Conservation (phyloP, 352 stramenopile species). For the Pythium rhizo-oryzae region DNA sequence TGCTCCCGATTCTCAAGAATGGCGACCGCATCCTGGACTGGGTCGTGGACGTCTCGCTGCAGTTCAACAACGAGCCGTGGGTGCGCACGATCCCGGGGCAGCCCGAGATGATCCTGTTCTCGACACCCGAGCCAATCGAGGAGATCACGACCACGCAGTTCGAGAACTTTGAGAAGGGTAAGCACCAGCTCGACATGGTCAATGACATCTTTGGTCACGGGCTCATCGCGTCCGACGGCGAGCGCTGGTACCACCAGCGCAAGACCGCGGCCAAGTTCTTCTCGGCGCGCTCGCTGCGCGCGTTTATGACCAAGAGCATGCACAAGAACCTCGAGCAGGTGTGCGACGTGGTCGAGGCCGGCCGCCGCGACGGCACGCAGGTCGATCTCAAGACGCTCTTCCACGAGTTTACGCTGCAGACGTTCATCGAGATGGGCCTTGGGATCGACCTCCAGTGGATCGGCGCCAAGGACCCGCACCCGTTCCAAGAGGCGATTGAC, state of each 20-base stretch:
- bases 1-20: conserved; percentile 1
- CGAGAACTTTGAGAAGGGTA: conserved; percentile 38
- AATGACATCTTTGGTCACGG: conserved; percentile 28
- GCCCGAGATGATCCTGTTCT: conserved; percentile 30
- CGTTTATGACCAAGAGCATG: conserved; percentile 27
- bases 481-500: conserved; percentile 58
- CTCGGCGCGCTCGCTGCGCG: conserved; percentile 32
- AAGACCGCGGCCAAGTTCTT: conserved; percentile 40
- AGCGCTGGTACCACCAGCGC: conserved; percentile 38
- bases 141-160: conserved; percentile 46
- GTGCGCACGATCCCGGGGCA: conserved; percentile 23
- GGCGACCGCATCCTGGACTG: conserved; percentile 9
- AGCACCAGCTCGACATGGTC: conserved; percentile 29
- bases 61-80: conserved; percentile 34
- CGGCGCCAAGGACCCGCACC: conserved; percentile 36
- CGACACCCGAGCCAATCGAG: conserved; percentile 30
- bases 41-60: conserved; percentile 3
- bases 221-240: conserved; percentile 36
- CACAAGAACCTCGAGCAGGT: conserved; percentile 28
- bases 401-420: conserved; percentile 56
- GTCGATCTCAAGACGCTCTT: conserved; percentile 41
- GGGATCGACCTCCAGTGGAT: conserved; percentile 51
- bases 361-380: background rate
- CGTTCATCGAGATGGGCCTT: conserved; percentile 61
- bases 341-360: conserved; percentile 21